These are phyloP conservation scores for Serpula lacrymans DNA, from an alignment of 768 basidiomycete genomes.

Conservation along the genomic window DNA sequence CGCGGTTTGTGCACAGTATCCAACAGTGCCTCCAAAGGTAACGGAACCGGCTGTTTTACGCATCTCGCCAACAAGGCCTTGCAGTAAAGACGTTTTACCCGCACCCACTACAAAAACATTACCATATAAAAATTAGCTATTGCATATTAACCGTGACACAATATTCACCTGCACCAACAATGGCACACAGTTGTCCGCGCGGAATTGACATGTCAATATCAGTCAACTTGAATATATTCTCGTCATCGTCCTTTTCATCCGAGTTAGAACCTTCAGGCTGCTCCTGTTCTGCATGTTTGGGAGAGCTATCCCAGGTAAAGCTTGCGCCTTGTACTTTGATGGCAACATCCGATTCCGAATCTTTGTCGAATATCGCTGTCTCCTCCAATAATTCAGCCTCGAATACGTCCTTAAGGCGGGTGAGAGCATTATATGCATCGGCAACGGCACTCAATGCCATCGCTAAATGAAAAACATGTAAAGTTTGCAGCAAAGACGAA, in stretches of 20 bases:
- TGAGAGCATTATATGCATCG: slow-evolving; percentile 79
- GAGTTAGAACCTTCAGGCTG: slow-evolving; percentile 15
- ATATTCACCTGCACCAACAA: slow-evolving; percentile 83
- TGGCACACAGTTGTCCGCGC: slow-evolving; percentile 73
- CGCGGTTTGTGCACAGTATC: slow-evolving; percentile 82
- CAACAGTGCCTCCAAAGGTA: slow-evolving; percentile 70
- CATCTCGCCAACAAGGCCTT: slow-evolving; percentile 85
- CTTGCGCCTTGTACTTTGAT: slow-evolving; percentile 63
- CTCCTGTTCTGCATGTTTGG: slow-evolving; percentile 27
- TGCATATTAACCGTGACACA: too few species aligned
- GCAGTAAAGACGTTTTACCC: slow-evolving; percentile 60
- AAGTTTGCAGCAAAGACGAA: slow-evolving; percentile 2
- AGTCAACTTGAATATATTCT: slow-evolving; percentile 57
- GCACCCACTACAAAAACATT: slow-evolving; percentile 39
- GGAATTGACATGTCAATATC: slow-evolving; percentile 68
- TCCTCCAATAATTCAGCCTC: slow-evolving; percentile 75
- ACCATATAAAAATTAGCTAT: too few species aligned
- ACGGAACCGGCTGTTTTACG: slow-evolving; percentile 61
- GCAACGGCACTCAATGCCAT: slow-evolving; percentile 73
- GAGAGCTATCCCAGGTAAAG: slow-evolving; percentile 86
- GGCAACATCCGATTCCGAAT: slow-evolving; percentile 60
- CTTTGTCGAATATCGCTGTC: slow-evolving; percentile 48
- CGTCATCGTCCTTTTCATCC: slow-evolving; percentile 31
- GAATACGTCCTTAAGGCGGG: slow-evolving; percentile 76
- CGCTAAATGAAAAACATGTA: slow-evolving; percentile 40